A percentile compares a stretch with the other conserved stretches of the same genome.
Evolutionary conservation across 495 filamentous ascomycete genomes (phyloP).

Genomic region (Cercophora sp.): DNA sequence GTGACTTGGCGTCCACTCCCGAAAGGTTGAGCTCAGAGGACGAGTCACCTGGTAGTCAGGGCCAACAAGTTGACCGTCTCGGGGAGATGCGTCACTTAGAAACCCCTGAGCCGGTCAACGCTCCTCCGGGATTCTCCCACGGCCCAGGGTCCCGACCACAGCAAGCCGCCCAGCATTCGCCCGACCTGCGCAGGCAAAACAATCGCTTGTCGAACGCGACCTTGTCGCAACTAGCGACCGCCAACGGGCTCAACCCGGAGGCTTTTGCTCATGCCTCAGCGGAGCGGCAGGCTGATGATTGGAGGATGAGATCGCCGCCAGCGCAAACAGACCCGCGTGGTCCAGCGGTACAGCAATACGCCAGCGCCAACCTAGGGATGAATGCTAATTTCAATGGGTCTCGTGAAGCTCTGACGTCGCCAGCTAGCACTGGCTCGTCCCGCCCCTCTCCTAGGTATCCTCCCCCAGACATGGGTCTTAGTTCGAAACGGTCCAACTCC

Average conservation of each 20-base stretch:
- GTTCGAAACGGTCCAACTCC: slow-evolving; percentile 33
- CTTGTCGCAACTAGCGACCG: slow-evolving; percentile 68
- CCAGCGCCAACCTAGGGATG: slow-evolving; percentile 40
- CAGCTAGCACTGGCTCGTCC: slow-evolving; percentile 18
- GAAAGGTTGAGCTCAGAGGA: slow-evolving; percentile 61
- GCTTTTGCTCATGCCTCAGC: slow-evolving; percentile 15
- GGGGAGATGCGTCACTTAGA: slow-evolving; percentile 53
- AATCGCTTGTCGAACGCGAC: slow-evolving; percentile 79
- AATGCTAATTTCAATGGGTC: slow-evolving; percentile 48
- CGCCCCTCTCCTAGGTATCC: slow-evolving; percentile 28
- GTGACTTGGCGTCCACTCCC: slow-evolving; percentile 41
- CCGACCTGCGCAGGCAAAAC: slow-evolving; percentile 72
- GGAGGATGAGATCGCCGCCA: slow-evolving; percentile 14
- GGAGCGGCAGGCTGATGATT: slow-evolving; percentile 26
- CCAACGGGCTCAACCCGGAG: slow-evolving; percentile 46
- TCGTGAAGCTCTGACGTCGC: slow-evolving; percentile 45
- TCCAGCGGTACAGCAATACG: slow-evolving; percentile 45
- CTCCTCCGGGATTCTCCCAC: slow-evolving; percentile 72
- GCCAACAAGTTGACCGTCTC: slow-evolving; percentile 38
- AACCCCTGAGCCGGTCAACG: slow-evolving; percentile 67
- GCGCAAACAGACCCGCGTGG: slow-evolving; percentile 33
- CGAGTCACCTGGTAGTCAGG: slow-evolving; percentile 29
- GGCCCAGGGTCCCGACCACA: slow-evolving; percentile 46
- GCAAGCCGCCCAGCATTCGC: slow-evolving; percentile 63
- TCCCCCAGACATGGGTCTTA: slow-evolving; percentile 29